A percentile compares a stretch with the other conserved stretches of the same genome.
Evolutionary conservation across 345 rosid species (phyloP).

Genomic region (Aethionema arabicum): DNA sequence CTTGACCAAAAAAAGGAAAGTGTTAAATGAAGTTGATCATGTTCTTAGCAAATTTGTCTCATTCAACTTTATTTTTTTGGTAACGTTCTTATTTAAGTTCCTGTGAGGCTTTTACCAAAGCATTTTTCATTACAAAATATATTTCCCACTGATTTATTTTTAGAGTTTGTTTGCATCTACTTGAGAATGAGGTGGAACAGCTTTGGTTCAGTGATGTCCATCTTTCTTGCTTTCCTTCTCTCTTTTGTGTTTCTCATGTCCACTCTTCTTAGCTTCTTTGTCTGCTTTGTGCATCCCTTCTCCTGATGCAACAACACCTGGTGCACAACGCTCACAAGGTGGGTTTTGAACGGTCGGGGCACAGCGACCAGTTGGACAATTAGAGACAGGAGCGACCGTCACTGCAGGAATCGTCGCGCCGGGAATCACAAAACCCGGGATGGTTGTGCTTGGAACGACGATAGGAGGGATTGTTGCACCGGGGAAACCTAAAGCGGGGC

Average conservation of each 20-base stretch:
- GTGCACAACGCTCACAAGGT: constrained; percentile 27
- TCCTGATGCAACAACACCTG: constrained; percentile 1
- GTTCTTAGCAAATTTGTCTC: constrained; percentile 18
- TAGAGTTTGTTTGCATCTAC: constrained; percentile 28
- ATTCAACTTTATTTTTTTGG: constrained; percentile 28
- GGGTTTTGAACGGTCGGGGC: constrained; percentile 23
- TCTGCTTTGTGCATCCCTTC: constrained; percentile 24
- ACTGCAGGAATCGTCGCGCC: constrained; percentile 32
- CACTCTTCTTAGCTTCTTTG: constrained; percentile 23
- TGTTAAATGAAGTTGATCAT: neutral
- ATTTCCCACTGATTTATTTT: constrained; percentile 22
- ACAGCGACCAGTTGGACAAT: constrained; percentile 35
- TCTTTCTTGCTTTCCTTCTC: constrained; percentile 20
- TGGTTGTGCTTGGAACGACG: constrained; percentile 34
- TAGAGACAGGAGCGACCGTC: neutral
- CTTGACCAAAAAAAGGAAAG: too few relatives aligned
- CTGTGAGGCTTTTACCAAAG: constrained; percentile 18
- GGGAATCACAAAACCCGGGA: constrained; percentile 38
- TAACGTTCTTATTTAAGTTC: constrained; percentile 29
- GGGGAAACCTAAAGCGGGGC: constrained; percentile 29
- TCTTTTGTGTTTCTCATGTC: constrained; percentile 24
- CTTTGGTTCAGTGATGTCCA: constrained; percentile 8
- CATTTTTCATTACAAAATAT: constrained; percentile 7
- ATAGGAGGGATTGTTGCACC: constrained; percentile 31
- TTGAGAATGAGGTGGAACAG: constrained; percentile 27